These are phyloP conservation scores for Dactylellina parvicollis DNA, from an alignment of 2,329 filamentous ascomycete species.

Conservation along the genomic window DNA sequence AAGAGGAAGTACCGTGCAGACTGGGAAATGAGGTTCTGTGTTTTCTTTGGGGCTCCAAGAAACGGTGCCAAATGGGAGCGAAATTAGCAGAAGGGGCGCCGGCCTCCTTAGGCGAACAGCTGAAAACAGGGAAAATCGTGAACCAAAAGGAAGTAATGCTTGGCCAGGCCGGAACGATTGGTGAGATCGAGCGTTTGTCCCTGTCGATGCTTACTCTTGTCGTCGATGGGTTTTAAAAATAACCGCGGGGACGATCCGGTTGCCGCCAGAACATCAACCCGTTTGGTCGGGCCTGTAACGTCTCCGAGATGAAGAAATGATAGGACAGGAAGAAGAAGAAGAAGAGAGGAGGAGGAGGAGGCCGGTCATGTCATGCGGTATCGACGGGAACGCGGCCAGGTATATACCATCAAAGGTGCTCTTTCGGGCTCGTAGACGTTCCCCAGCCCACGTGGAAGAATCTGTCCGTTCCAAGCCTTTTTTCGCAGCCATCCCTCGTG, in stretches of 20 bases:
- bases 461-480: background rate
- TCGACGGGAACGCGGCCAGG: background rate
- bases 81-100: conserved; percentile 50
- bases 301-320: too few species aligned
- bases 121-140: conserved; percentile 29
- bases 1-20: conserved; percentile 1
- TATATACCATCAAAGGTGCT: too few species aligned
- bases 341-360: background rate
- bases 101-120: conserved; percentile 23
- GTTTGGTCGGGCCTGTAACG: too few species aligned
- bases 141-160: conserved; percentile 14
- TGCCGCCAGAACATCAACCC: background rate
- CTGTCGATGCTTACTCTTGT: background rate
- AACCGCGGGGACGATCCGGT: background rate
- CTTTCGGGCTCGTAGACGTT: too few species aligned
- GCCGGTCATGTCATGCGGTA: background rate
- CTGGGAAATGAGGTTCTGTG: conserved; percentile 48
- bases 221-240: background rate
- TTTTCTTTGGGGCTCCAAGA: conserved; percentile 18
- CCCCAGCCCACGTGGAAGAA: background rate
- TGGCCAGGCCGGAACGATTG: background rate
- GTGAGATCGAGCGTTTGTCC: background rate
- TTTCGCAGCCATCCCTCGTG: background rate
- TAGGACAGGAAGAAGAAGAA: too few species aligned
- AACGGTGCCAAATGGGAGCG: conserved; percentile 32